Percentiles rank a stretch among this genome's conserved stretches.
phyloP scores from a whole-genome alignment of 2,329 filamentous ascomycete species.

The Graphilbum fragrans region DNA sequence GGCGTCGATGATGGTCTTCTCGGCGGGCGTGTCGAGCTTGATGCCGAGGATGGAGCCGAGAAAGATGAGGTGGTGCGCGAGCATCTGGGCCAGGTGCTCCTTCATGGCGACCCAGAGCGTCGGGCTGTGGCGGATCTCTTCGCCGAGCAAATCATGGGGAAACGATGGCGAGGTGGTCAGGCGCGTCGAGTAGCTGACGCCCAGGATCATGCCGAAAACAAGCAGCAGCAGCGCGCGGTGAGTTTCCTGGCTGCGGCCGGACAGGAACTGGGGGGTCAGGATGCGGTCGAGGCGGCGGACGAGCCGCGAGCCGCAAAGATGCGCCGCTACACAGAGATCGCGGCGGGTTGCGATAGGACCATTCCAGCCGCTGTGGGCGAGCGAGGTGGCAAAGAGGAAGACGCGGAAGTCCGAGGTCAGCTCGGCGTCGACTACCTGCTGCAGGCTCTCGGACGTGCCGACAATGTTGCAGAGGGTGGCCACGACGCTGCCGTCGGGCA shows the following conservation, averaged over 20 bases:
- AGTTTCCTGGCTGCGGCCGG: conserved; percentile 11
- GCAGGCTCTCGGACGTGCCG: conserved; percentile 12
- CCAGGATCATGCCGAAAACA: conserved; percentile 16
- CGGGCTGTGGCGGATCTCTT: conserved; percentile 17
- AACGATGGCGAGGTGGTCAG: conserved; percentile 11
- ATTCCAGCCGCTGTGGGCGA: conserved; percentile 14
- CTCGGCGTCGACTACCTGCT: conserved; percentile 10
- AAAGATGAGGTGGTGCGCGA: conserved; percentile 19
- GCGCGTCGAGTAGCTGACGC: conserved; percentile 14
- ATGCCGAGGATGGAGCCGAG: conserved; percentile 17
- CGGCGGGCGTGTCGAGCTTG: conserved; percentile 16
- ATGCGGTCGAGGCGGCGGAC: conserved; percentile 17
- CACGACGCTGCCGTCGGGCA: conserved; percentile 17
- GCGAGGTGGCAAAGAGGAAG: conserved; percentile 17
- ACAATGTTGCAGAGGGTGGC: conserved; percentile 15
- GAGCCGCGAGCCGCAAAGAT: conserved; percentile 16
- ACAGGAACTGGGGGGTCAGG: conserved; percentile 18
- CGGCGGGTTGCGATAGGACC: conserved; percentile 6
- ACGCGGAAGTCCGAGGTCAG: conserved; percentile 15
- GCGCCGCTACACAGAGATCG: conserved; percentile 13
- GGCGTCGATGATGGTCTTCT: conserved; percentile 17
- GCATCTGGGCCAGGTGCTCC: conserved; percentile 19
- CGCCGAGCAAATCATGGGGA: conserved; percentile 11
- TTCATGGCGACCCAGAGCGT: conserved; percentile 20
- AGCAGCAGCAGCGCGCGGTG: conserved; percentile 18